These are phyloP conservation scores for Calocera viscosa DNA, from an alignment of 768 basidiomycete species.

Conservation along the genomic window DNA sequence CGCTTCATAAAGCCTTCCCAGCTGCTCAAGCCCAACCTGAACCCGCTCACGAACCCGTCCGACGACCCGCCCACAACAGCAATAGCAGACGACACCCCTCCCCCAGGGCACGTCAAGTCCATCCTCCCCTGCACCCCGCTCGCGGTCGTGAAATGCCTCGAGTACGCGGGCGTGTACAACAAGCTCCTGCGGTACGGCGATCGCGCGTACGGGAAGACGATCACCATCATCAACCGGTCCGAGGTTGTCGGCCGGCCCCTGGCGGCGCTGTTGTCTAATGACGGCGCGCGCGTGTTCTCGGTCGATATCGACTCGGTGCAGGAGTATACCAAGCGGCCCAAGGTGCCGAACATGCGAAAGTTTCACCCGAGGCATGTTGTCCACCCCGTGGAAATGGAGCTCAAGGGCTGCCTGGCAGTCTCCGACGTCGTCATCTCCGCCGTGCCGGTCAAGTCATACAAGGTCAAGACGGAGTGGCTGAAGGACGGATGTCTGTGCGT, in stretches of 20 bases:
- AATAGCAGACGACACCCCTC: conserved; percentile 42
- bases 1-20: conserved; percentile 78
- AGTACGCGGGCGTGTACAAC: conserved; percentile 87
- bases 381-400: conserved; percentile 46
- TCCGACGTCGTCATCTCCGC: conserved; percentile 93
- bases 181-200: conserved; percentile 84
- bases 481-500: conserved; percentile 91
- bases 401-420: conserved; percentile 67
- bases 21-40: conserved; percentile 25
- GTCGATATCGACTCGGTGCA: conserved; percentile 93
- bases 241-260: conserved; percentile 96
- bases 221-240: conserved; percentile 94
- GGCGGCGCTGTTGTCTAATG: conserved; percentile 90
- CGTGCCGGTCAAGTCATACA: conserved; percentile 74
- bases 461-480: conserved; percentile 74
- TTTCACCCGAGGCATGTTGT: conserved; percentile 80
- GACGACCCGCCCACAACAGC: conserved; percentile 13
- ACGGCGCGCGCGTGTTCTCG: conserved; percentile 90
- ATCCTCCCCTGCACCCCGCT: conserved; percentile 96
- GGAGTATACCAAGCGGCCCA: conserved; percentile 90
- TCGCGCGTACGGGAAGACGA: conserved; percentile 80
- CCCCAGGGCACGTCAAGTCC: conserved; percentile 81
- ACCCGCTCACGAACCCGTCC: conserved; percentile 23
- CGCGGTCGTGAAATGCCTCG: conserved; percentile 90
- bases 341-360: conserved; percentile 29